Conservation (phyloP, 2,329 filamentous ascomycete species). For the Aureobasidium sp. region DNA sequence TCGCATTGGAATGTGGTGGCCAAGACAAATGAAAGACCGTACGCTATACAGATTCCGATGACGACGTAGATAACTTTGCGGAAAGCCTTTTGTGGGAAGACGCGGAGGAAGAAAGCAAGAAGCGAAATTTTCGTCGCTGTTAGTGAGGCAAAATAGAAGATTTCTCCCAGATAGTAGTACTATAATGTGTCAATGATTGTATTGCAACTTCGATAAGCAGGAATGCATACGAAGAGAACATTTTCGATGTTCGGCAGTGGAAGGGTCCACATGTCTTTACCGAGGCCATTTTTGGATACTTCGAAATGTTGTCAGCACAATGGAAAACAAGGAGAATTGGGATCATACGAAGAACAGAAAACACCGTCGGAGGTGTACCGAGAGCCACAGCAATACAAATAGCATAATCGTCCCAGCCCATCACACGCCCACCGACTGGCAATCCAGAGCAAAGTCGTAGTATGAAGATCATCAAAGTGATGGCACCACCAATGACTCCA, state of each 20-base stretch:
- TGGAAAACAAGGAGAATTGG: too few relatives aligned
- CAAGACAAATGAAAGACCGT: conserved; percentile 11
- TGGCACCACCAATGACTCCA: conserved; percentile 17
- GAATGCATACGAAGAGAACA: conserved; percentile 11
- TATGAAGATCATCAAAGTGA: conserved; percentile 18
- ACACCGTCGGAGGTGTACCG: conserved; percentile 21
- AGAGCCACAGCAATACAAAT: conserved; percentile 28
- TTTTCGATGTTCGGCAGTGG: conserved; percentile 18
- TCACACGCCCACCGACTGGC: background rate
- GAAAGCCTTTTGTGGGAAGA: conserved; percentile 28
- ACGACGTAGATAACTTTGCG: conserved; percentile 23
- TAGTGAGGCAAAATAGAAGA: conserved; percentile 28
- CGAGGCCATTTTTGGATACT: conserved; percentile 21
- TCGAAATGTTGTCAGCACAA: background rate
- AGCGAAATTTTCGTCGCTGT: conserved; percentile 31
- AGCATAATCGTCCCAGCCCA: conserved; percentile 36
- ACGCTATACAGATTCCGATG: conserved; percentile 23
- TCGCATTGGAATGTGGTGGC: conserved; percentile 15
- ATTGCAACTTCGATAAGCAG: background rate
- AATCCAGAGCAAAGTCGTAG: conserved; percentile 17
- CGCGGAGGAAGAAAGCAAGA: conserved; percentile 29
- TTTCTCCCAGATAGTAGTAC: conserved; percentile 9
- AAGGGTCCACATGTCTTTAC: conserved; percentile 21
- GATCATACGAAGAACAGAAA: conserved; percentile 7
- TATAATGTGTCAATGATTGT: background rate